Conservation (phyloP, 345 rosid species). For the Eucalyptus cladocalyx region DNA sequence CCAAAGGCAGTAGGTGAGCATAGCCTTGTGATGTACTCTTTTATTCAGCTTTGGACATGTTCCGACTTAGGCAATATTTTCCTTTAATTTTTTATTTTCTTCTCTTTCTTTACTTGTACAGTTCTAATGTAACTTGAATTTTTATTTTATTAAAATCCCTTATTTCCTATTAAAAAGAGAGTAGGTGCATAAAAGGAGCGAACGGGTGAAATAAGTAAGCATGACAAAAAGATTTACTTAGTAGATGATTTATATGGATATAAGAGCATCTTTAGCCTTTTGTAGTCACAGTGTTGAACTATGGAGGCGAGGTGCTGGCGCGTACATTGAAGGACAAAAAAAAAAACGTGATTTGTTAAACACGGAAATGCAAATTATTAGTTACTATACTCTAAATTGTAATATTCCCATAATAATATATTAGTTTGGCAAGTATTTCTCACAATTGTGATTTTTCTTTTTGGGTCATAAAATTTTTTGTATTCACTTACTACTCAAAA, state of each 20-base stretch:
- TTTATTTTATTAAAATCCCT: background rate
- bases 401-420: background rate
- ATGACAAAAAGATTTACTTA: background rate
- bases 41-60: background rate
- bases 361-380: background rate
- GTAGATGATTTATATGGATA: background rate
- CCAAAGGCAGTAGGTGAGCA: background rate
- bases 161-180: background rate
- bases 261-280: background rate
- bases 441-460: background rate
- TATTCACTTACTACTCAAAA: background rate
- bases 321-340: background rate
- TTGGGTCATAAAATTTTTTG: background rate
- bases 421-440: background rate
- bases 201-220: background rate
- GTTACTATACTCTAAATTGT: background rate
- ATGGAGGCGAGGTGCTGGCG: background rate
- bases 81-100: background rate
- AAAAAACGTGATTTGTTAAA: background rate
- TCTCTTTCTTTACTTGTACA: background rate
- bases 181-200: background rate
- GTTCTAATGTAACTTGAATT: background rate
- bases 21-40: background rate
- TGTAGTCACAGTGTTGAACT: background rate
- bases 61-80: background rate